Percentiles rank a stretch among this genome's conserved stretches.
phyloP scores from a whole-genome alignment of 169 alveolate genomes.

The Cryptosporidium xiaoi region DNA sequence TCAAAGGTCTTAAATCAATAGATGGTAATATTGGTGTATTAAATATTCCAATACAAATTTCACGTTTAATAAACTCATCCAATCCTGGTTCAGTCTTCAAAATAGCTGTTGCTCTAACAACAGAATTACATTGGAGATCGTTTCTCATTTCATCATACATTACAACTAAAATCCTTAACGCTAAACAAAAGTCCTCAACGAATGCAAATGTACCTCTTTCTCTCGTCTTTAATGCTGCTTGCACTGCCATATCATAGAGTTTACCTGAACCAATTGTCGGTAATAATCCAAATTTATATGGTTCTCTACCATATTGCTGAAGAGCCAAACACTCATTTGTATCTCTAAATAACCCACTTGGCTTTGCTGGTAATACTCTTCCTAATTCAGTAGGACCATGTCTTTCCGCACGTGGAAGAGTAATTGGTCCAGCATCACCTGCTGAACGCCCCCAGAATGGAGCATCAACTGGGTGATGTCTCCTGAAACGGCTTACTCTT shows the following conservation, averaged over 20 bases:
- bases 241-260: conserved; percentile 65
- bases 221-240: conserved; percentile 34
- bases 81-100: conserved; percentile 25
- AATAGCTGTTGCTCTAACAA: conserved; percentile 53
- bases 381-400: conserved; percentile 70
- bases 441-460: conserved; percentile 73
- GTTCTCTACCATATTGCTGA: conserved; percentile 69
- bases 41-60: conserved; percentile 24
- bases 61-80: conserved; percentile 52
- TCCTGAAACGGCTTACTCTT: conserved; percentile 43
- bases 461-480: conserved; percentile 25
- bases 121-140: conserved; percentile 55
- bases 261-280: conserved; percentile 68
- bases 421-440: conserved; percentile 31
- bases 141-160: conserved; percentile 74
- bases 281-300: conserved; percentile 52
- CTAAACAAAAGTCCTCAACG: conserved; percentile 51
- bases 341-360: conserved; percentile 63
- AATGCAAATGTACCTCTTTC: conserved; percentile 42
- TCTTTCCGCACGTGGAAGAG: conserved; percentile 33
- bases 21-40: conserved; percentile 67
- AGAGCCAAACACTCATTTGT: conserved; percentile 69
- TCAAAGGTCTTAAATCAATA: conserved; percentile 65
- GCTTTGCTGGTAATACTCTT: conserved; percentile 62
- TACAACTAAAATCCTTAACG: conserved; percentile 38